A percentile compares a stretch with the other conserved stretches of the same genome.
phyloP scores from a whole-genome alignment of 2,329 filamentous ascomycete genomes.

The Thyridium curvatum region DNA sequence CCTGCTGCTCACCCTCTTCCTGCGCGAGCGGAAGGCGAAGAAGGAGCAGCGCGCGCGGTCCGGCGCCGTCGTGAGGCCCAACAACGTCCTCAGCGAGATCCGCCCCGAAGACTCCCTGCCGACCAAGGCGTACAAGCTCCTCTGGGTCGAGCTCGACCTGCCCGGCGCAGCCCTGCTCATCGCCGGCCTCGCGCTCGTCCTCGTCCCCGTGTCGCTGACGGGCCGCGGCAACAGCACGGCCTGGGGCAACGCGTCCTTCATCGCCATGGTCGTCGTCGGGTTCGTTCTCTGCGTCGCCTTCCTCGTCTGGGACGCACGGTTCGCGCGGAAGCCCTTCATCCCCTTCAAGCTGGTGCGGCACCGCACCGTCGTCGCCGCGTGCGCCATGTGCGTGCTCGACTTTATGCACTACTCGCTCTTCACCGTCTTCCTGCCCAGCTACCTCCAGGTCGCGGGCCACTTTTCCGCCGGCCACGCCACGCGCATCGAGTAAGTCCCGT shows the following conservation, averaged over 20 bases:
- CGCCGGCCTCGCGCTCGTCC: conserved; percentile 38
- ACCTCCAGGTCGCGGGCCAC: conserved; percentile 25
- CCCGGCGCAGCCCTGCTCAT: conserved; percentile 31
- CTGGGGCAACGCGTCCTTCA: conserved; percentile 24
- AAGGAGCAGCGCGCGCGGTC: conserved; percentile 40
- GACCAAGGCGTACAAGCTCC: conserved; percentile 3
- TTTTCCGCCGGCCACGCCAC: too few relatives aligned
- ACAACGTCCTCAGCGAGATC: too few relatives aligned
- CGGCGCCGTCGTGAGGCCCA: too few relatives aligned
- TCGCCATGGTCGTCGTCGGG: conserved; percentile 30
- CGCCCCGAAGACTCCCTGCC: too few relatives aligned
- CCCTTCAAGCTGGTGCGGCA: conserved; percentile 28
- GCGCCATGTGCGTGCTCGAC: conserved; percentile 26
- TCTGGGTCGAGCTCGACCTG: conserved; percentile 25
- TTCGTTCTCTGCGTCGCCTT: conserved; percentile 35
- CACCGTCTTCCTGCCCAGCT: conserved; percentile 31
- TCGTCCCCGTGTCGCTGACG: conserved; percentile 38
- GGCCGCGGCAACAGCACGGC: conserved; percentile 22
- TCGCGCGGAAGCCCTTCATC: conserved; percentile 28
- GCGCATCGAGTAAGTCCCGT: too few relatives aligned
- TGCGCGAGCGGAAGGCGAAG: conserved; percentile 55
- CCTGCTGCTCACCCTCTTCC: conserved; percentile 42
- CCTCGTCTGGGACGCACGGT: conserved; percentile 35
- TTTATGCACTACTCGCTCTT: conserved; percentile 27
- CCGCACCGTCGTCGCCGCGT: conserved; percentile 30